These are phyloP conservation scores for Boletus smithii DNA, from an alignment of 1,284 basidiomycete genomes.

Conservation along the genomic window DNA sequence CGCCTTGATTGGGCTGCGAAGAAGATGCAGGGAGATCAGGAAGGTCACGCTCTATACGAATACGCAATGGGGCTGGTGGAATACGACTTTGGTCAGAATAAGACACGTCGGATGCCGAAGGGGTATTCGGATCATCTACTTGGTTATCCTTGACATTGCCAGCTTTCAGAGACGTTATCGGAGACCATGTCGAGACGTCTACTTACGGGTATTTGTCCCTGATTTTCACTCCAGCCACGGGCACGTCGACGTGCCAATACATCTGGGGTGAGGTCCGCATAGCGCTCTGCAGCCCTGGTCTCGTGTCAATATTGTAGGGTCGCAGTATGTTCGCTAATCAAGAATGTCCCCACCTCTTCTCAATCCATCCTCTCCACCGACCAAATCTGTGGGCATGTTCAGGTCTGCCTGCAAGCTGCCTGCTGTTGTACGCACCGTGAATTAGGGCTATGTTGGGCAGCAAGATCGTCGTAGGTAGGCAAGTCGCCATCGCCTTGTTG, in stretches of 20 bases:
- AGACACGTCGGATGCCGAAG: not conserved
- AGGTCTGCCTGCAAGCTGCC: slow-evolving; percentile 3
- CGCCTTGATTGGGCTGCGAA: slow-evolving; percentile 13
- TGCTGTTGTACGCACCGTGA: slow-evolving; percentile 50
- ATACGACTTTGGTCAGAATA: slow-evolving; percentile 7
- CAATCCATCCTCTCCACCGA: slow-evolving; percentile 79
- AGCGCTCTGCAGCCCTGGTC: slow-evolving; percentile 74
- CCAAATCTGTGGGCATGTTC: slow-evolving; percentile 54
- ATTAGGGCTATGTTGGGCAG: slow-evolving; percentile 68
- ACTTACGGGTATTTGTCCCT: slow-evolving; percentile 17
- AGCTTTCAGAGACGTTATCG: slow-evolving; percentile 10
- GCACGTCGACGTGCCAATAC: slow-evolving; percentile 54
- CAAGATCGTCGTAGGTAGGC: slow-evolving; percentile 75
- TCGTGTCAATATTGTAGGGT: slow-evolving; percentile 10
- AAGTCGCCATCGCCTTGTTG: slow-evolving; percentile 53
- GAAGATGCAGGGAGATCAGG: slow-evolving; percentile 13
- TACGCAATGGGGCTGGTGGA: slow-evolving; percentile 18
- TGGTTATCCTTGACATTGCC: slow-evolving; percentile 16
- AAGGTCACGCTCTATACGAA: slow-evolving; percentile 25
- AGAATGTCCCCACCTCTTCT: slow-evolving; percentile 59
- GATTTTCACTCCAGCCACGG: slow-evolving; percentile 63
- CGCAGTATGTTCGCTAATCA: not conserved
- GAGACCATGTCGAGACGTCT: not conserved
- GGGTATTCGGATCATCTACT: slow-evolving; percentile 6
- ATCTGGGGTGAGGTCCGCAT: slow-evolving; percentile 58